A percentile compares a stretch with the other conserved stretches of the same genome.
These are phyloP conservation scores for Botrytis tulipae DNA, from an alignment of 2,329 filamentous ascomycete genomes.

Conservation along the genomic window DNA sequence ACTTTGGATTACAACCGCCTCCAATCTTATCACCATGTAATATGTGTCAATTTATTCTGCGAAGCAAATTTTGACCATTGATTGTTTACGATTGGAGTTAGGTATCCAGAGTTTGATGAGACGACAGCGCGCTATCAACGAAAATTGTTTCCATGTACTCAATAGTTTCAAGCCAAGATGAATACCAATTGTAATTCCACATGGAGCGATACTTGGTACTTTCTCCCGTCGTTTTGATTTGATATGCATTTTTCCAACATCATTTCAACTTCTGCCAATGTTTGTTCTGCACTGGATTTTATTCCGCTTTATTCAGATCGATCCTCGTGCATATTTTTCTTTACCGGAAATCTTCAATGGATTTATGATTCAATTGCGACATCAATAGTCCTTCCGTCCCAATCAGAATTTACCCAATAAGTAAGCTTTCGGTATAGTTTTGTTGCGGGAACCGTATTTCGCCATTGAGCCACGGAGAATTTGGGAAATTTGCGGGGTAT, in stretches of 20 bases:
- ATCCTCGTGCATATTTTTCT: background rate
- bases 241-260: background rate
- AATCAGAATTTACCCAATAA: constrained; percentile 9
- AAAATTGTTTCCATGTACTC: background rate
- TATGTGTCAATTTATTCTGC: background rate
- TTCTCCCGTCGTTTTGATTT: background rate
- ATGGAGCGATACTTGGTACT: background rate
- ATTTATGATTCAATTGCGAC: background rate
- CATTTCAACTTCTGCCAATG: background rate
- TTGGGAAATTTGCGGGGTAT: background rate
- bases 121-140: background rate
- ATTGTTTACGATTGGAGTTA: background rate
- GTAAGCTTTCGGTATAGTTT: background rate
- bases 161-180: background rate
- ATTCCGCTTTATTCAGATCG: background rate
- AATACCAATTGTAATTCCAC: background rate
- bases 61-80: background rate
- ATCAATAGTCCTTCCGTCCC: background rate
- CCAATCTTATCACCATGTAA: background rate
- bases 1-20: background rate
- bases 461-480: background rate
- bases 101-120: background rate
- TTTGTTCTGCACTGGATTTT: background rate
- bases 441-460: background rate
- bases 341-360: background rate